phyloP scores from a whole-genome alignment of 2,329 filamentous ascomycete species.

The Neopestalotiopsis rosae region DNA sequence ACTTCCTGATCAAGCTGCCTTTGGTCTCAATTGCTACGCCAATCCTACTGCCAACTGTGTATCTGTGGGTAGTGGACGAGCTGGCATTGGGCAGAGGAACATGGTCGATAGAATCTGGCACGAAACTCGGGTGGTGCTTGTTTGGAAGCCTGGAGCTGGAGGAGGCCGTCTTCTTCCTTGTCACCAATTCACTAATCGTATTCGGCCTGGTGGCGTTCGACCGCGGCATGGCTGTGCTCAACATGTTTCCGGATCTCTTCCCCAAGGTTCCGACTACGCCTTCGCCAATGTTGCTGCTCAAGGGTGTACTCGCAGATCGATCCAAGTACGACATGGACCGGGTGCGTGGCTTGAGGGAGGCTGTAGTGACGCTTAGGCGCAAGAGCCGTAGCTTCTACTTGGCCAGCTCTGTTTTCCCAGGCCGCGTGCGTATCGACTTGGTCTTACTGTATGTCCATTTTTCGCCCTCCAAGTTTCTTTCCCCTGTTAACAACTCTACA shows the following conservation, averaged over 20 bases:
- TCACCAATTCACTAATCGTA: slow-evolving; percentile 72
- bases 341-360: slow-evolving; percentile 63
- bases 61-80: slow-evolving; percentile 76
- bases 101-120: slow-evolving; percentile 72
- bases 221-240: slow-evolving; percentile 68
- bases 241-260: slow-evolving; percentile 66
- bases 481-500: slow-evolving; percentile 31
- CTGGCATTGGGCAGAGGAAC: slow-evolving; percentile 70
- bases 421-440: slow-evolving; percentile 70
- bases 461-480: neutral
- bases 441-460: slow-evolving; percentile 58
- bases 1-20: slow-evolving; percentile 67
- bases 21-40: slow-evolving; percentile 61
- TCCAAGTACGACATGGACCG: slow-evolving; percentile 61
- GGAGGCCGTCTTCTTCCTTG: slow-evolving; percentile 75
- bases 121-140: slow-evolving; percentile 67
- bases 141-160: slow-evolving; percentile 74
- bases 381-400: slow-evolving; percentile 79
- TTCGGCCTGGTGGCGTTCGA: slow-evolving; percentile 74
- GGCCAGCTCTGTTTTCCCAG: slow-evolving; percentile 72
- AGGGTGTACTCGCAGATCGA: slow-evolving; percentile 52
- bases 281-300: slow-evolving; percentile 54
- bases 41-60: slow-evolving; percentile 68
- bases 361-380: slow-evolving; percentile 59
- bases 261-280: slow-evolving; percentile 53